phyloP scores from a whole-genome alignment of 2,329 filamentous ascomycete genomes.

The Aspergillus sp. region DNA sequence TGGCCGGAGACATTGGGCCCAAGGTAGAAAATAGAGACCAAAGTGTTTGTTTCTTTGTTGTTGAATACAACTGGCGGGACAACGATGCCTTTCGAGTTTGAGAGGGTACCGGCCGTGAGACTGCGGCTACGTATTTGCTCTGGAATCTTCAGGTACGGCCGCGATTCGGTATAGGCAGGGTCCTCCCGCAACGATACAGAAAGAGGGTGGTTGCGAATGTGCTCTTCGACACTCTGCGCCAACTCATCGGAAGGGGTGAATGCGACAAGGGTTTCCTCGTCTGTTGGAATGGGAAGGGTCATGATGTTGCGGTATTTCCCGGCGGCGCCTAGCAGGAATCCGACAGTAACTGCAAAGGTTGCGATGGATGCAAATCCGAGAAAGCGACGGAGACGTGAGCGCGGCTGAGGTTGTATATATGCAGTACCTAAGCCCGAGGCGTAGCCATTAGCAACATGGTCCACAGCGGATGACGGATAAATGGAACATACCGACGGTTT shows the following conservation, averaged over 20 bases:
- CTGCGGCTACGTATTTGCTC: conserved; percentile 67
- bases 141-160: conserved; percentile 87
- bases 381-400: conserved; percentile 34
- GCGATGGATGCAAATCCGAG: conserved; percentile 39
- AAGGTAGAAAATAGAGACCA: conserved; percentile 74
- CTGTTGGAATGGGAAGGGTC: conserved; percentile 52
- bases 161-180: conserved; percentile 68
- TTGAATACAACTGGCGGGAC: conserved; percentile 79
- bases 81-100: conserved; percentile 72
- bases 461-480: background rate
- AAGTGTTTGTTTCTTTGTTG: conserved; percentile 66
- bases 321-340: conserved; percentile 13
- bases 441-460: background rate
- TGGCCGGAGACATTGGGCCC: conserved; percentile 83
- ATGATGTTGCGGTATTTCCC: conserved; percentile 29
- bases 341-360: conserved; percentile 33
- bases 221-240: conserved; percentile 63
- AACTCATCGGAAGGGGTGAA: conserved; percentile 60
- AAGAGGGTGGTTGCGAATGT: conserved; percentile 75
- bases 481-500: conserved; percentile 2
- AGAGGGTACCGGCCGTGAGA: conserved; percentile 77
- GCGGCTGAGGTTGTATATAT: conserved; percentile 18
- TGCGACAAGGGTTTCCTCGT: conserved; percentile 70
- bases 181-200: conserved; percentile 66
- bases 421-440: background rate